A percentile compares a stretch with the other conserved stretches of the same genome.
Evolutionary conservation across 495 filamentous ascomycete genomes (phyloP).

Genomic region (Penicillium angulare): DNA sequence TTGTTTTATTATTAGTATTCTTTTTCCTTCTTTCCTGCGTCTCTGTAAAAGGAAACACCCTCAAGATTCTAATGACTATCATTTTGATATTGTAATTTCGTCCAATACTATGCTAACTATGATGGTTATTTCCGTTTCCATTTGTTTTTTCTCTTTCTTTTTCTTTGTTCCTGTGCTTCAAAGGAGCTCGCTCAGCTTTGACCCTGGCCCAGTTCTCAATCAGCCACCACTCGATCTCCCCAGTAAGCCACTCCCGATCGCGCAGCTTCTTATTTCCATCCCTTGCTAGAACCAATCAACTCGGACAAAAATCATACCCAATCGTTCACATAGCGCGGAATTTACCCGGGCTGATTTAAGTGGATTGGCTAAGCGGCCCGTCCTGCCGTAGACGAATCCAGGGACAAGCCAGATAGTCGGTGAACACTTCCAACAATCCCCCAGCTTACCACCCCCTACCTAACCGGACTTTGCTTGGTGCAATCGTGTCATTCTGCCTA

Average conservation of each 20-base stretch:
- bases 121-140: too few species aligned
- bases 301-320: too few species aligned
- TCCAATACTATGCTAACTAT: too few species aligned
- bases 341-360: slow-evolving; percentile 1
- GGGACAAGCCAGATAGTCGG: slow-evolving; percentile 17
- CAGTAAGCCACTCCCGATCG: too few species aligned
- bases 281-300: not conserved
- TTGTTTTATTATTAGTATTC: not conserved
- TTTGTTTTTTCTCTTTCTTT: not conserved
- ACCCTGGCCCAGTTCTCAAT: not conserved
- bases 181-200: not conserved
- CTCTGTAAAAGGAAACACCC: too few species aligned
- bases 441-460: not conserved
- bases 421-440: slow-evolving; percentile 11
- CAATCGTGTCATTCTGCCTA: not conserved
- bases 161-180: not conserved
- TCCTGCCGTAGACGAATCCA: slow-evolving; percentile 7
- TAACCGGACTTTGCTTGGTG: not conserved
- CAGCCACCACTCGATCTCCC: not conserved
- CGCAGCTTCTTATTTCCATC: not conserved
- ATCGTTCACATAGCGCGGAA: too few species aligned
- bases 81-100: too few species aligned
- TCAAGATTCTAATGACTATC: too few species aligned
- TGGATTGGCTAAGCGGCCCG: slow-evolving; percentile 9
- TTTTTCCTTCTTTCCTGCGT: not conserved